These are phyloP conservation scores for Penicillium sp. DNA, from an alignment of 2,329 filamentous ascomycete species.

Conservation along the genomic window DNA sequence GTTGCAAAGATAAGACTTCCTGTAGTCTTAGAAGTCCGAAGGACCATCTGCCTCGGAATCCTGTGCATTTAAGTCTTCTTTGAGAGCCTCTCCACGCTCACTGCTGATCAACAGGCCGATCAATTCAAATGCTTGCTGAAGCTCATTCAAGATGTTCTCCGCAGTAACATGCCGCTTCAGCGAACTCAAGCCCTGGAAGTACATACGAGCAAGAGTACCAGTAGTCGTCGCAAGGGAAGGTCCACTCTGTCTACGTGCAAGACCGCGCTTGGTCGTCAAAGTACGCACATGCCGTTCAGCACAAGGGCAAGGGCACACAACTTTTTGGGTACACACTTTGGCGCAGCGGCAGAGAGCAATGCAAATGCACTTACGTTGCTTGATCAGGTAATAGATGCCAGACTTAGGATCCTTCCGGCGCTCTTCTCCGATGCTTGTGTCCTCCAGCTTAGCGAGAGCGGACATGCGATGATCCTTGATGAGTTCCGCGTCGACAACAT, in stretches of 20 bases:
- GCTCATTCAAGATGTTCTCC: constrained; percentile 24
- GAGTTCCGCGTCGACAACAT: constrained; percentile 26
- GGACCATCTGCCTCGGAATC: not conserved
- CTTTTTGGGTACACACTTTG: constrained; percentile 32
- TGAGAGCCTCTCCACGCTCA: not conserved
- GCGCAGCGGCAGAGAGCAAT: constrained; percentile 34
- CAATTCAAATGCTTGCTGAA: constrained; percentile 26
- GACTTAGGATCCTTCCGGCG: constrained; percentile 29
- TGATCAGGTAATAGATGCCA: constrained; percentile 28
- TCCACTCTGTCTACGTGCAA: constrained; percentile 3
- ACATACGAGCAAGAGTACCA: constrained; percentile 28
- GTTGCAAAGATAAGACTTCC: not conserved
- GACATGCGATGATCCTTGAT: constrained; percentile 35
- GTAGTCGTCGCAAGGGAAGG: not conserved
- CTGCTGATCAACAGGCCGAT: not conserved
- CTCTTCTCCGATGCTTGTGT: constrained; percentile 36
- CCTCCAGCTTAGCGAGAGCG: constrained; percentile 35
- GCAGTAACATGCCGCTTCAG: constrained; percentile 23
- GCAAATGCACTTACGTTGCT: constrained; percentile 40
- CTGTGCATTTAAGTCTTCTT: not conserved
- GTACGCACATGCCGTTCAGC: constrained; percentile 36
- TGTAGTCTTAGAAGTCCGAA: not conserved
- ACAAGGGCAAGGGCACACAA: constrained; percentile 37
- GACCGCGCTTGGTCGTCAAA: constrained; percentile 25
- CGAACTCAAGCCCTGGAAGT: constrained; percentile 32